A percentile compares a stretch with the other conserved stretches of the same genome.
phyloP scores from a whole-genome alignment of 2,329 filamentous ascomycete species.

The Myotisia sp. region DNA sequence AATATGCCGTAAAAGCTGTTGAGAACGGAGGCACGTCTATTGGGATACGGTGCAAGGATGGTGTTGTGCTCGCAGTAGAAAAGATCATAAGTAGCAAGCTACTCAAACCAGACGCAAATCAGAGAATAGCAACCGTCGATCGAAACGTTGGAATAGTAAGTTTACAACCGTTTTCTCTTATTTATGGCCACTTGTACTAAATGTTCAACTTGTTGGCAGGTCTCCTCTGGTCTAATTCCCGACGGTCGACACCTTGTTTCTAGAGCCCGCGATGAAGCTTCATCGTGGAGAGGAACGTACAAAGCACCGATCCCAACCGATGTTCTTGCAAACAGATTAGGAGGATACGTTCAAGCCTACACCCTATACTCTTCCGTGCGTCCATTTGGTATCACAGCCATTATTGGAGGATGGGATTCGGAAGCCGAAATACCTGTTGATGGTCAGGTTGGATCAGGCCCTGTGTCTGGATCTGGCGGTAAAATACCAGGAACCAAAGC shows the following conservation, averaged over 20 bases:
- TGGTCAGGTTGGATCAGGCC: conserved; percentile 75
- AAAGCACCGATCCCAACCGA: conserved; percentile 83
- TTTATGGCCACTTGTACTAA: background rate
- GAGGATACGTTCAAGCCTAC: conserved; percentile 91
- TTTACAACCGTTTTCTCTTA: conserved; percentile 10
- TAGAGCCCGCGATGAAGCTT: conserved; percentile 84
- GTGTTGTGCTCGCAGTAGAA: conserved; percentile 88
- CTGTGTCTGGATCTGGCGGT: conserved; percentile 64
- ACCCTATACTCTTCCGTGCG: conserved; percentile 94
- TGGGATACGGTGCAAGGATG: conserved; percentile 93
- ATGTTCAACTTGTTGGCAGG: conserved; percentile 38
- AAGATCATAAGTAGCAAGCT: conserved; percentile 94
- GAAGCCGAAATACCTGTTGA: conserved; percentile 75
- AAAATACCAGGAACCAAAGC: conserved; percentile 62
- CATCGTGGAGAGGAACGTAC: conserved; percentile 82
- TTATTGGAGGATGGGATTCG: conserved; percentile 85
- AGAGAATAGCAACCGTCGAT: conserved; percentile 90
- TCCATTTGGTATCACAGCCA: conserved; percentile 91
- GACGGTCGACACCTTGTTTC: conserved; percentile 92
- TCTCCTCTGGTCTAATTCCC: conserved; percentile 84
- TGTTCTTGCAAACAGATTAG: conserved; percentile 83
- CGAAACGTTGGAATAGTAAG: conserved; percentile 84
- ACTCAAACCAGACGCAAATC: conserved; percentile 87
- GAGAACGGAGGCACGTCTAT: conserved; percentile 95
- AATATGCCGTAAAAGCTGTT: conserved; percentile 97